These are phyloP conservation scores for Calonectria pseudoturangicola DNA, from an alignment of 2,329 filamentous ascomycete species.

Conservation along the genomic window DNA sequence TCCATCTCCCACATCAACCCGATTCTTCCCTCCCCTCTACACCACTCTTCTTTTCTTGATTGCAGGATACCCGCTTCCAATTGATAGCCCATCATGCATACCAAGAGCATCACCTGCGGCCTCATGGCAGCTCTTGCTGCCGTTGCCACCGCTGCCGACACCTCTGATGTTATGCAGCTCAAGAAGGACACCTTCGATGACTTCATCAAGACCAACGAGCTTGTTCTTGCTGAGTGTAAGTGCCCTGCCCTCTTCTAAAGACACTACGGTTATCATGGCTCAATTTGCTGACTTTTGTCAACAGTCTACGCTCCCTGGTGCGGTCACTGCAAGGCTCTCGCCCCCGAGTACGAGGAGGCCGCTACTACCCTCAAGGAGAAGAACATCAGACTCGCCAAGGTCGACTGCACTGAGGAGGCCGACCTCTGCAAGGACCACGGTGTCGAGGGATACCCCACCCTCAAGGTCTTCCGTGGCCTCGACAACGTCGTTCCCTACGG, in stretches of 20 bases:
- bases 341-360: slow-evolving; percentile 91
- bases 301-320: slow-evolving; percentile 96
- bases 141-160: slow-evolving; percentile 76
- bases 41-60: slow-evolving; percentile 47
- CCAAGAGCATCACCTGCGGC: slow-evolving; percentile 71
- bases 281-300: slow-evolving; percentile 59
- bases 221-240: slow-evolving; percentile 96
- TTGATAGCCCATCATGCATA: slow-evolving; percentile 65
- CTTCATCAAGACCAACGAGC: slow-evolving; percentile 89
- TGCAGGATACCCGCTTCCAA: slow-evolving; percentile 51
- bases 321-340: slow-evolving; percentile 98
- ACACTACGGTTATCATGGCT: not conserved
- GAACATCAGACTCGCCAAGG: slow-evolving; percentile 88
- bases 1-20: slow-evolving; percentile 50
- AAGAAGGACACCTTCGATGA: slow-evolving; percentile 90
- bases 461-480: slow-evolving; percentile 97
- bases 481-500: slow-evolving; percentile 89
- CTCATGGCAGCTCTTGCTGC: slow-evolving; percentile 73
- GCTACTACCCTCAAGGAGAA: slow-evolving; percentile 91
- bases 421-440: slow-evolving; percentile 93
- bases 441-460: slow-evolving; percentile 97
- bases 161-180: slow-evolving; percentile 89
- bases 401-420: slow-evolving; percentile 96
- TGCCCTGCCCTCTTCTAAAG: slow-evolving; percentile 42
- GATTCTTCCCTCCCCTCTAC: slow-evolving; percentile 44